Conservation (phyloP, 495 filamentous ascomycete genomes). For the Physcia stellaris region DNA sequence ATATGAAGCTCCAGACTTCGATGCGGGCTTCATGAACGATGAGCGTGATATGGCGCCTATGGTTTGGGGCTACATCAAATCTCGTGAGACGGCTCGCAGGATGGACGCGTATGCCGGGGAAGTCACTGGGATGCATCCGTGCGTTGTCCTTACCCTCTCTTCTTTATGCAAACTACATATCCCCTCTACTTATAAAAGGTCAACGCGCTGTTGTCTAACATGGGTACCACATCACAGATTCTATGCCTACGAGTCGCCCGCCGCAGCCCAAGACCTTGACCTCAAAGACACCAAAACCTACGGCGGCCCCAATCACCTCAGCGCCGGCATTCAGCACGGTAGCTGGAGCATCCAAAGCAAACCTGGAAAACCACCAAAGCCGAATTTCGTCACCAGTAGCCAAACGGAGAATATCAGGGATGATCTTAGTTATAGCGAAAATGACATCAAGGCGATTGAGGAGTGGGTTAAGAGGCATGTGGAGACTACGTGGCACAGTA, state of each 20-base stretch:
- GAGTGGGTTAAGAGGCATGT: conserved; percentile 69
- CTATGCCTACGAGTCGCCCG: conserved; percentile 54
- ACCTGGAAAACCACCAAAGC: conserved; percentile 31
- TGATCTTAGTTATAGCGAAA: conserved; percentile 50
- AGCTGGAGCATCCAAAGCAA: conserved; percentile 31
- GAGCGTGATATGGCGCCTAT: conserved; percentile 71
- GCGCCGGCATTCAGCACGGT: conserved; percentile 54
- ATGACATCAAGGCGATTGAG: conserved; percentile 57
- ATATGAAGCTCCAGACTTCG: conserved; percentile 66
- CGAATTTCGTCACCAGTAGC: conserved; percentile 31
- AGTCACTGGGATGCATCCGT: conserved; percentile 48
- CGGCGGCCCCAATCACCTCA: conserved; percentile 58
- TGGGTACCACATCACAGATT: no score
- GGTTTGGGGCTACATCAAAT: conserved; percentile 80
- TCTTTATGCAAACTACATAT: neutral
- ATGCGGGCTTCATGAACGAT: conserved; percentile 78
- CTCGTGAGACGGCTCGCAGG: conserved; percentile 63
- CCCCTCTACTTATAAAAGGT: no score
- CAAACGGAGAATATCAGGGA: conserved; percentile 41
- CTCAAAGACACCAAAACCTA: conserved; percentile 61
- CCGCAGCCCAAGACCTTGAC: conserved; percentile 58
- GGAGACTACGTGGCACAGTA: conserved; percentile 74
- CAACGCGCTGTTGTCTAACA: no score
- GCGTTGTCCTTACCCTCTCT: conserved; percentile 6
- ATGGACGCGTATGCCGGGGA: conserved; percentile 73